Percentiles rank a stretch among this genome's conserved stretches.
These are phyloP conservation scores for Oryza glumipatula DNA, from an alignment of 176 grass and related monocot species.

Conservation along the genomic window DNA sequence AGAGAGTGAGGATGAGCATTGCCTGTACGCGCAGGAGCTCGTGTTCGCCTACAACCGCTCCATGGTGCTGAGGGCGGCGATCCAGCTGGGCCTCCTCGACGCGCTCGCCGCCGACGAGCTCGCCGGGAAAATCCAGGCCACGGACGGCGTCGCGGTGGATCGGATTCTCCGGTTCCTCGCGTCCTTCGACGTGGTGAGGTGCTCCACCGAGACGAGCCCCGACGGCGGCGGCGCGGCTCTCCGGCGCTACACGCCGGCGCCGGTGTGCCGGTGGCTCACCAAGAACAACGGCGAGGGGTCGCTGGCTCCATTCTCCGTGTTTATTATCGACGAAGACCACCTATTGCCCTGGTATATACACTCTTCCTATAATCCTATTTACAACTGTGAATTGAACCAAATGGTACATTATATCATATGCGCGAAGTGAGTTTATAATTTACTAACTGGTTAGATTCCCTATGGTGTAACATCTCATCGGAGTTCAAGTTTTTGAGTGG, in stretches of 20 bases:
- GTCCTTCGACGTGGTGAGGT: background rate
- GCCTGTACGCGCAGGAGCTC: background rate
- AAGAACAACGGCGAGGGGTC: background rate
- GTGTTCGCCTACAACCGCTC: background rate
- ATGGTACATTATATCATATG: no score
- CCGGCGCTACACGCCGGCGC: background rate
- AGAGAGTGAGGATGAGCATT: background rate
- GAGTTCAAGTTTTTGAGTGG: no score
- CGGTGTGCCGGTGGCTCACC: conserved; percentile 12
- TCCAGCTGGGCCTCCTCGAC: conserved; percentile 24
- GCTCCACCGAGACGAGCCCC: background rate
- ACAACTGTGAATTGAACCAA: no score
- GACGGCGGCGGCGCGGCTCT: background rate
- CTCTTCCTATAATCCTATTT: no score
- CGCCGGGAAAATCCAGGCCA: background rate
- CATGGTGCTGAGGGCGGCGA: conserved; percentile 33
- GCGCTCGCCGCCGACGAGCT: conserved; percentile 3
- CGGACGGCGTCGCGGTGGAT: background rate
- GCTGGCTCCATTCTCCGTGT: background rate
- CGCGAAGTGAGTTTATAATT: no score
- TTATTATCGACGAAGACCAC: background rate
- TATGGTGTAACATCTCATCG: no score
- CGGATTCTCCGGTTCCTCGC: conserved; percentile 2
- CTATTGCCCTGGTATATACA: background rate
- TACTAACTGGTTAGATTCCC: no score